Evolutionary conservation across 441 rosid species (phyloP), one percentile per base, ranked within the genome.

Genomic region (Populus hybrid): DNA sequence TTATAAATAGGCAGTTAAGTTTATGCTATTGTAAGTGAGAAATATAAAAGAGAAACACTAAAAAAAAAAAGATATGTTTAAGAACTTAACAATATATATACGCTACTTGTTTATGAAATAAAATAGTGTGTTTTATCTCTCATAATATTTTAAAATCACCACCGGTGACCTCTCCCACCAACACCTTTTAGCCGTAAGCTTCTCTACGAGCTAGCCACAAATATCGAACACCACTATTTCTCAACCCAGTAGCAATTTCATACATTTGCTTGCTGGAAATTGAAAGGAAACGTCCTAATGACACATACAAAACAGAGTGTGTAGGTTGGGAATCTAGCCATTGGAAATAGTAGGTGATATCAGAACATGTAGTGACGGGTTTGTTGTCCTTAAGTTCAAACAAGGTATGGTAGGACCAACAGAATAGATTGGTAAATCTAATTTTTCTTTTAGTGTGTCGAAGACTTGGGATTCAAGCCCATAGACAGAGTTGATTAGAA

Each of bases 371-470:
- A 11, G 16, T 12, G 12, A 59, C 8, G 6, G 53, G 6, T 5
- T 20, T 4, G 42, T 28, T 21, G 53, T 68, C 50, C 23, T 71
- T 50, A 74, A 83, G 65, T n/a, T 82, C 76, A 74, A 77, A 79
- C 77, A 84, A 26, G 92, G 90, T 16, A 89, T 84, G 64, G 81
- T 14, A 2, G 92, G 89, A 74, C 90, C 92, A 53, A 83, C 38
- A 0, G 87, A 23, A 40, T 86, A 83, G 10, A 86, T 33, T 5
- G 87, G 82, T 10, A 79, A 69, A 64, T 69, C 28, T n/a, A 83
- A 76, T 33, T 76, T 21, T 3, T 74, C 29, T 63, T 21, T 74
- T 40, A 89, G 65, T 23, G 78, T 66, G 7, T 86, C 87, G 18
- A 87, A 64, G 31, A 68, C 82, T 63, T 11, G 75, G 24, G 66